A percentile compares a stretch with the other conserved stretches of the same genome.
Evolutionary conservation across 1,139 yeast genomes (phyloP).

Genomic region (Saccharomyces hybrid): DNA sequence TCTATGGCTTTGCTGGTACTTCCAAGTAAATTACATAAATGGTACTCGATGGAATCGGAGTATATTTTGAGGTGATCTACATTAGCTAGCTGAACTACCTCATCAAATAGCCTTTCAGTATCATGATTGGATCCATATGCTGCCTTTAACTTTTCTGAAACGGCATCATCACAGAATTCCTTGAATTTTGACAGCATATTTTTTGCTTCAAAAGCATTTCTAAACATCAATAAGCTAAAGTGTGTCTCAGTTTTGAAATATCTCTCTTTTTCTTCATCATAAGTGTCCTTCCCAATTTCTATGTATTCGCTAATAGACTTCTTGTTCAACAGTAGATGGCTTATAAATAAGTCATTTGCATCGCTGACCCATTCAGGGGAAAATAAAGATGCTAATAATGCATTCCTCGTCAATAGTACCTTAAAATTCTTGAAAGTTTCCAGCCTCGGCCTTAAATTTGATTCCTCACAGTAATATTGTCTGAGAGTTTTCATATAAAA

Average conservation of each 20-base stretch:
- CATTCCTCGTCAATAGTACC: neutral
- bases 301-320: neutral
- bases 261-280: neutral
- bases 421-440: neutral
- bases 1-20: slow-evolving; percentile 4
- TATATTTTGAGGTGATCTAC: neutral
- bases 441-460: neutral
- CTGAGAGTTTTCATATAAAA: neutral
- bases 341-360: slow-evolving; percentile 11
- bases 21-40: neutral
- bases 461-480: neutral
- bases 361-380: slow-evolving; percentile 7
- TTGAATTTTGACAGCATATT: slow-evolving; percentile 4
- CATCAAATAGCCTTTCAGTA: neutral
- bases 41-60: neutral
- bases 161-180: slow-evolving; percentile 3
- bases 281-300: neutral
- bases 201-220: slow-evolving; percentile 7
- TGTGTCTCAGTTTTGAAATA: neutral
- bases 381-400: slow-evolving; percentile 5
- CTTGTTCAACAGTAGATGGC: slow-evolving; percentile 6
- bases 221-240: neutral
- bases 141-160: neutral
- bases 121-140: neutral
- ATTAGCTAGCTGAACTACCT: neutral